A percentile compares a stretch with the other conserved stretches of the same genome.
phyloP scores from a whole-genome alignment of 2,329 filamentous ascomycete genomes.

The Talaromyces amestolkiae region DNA sequence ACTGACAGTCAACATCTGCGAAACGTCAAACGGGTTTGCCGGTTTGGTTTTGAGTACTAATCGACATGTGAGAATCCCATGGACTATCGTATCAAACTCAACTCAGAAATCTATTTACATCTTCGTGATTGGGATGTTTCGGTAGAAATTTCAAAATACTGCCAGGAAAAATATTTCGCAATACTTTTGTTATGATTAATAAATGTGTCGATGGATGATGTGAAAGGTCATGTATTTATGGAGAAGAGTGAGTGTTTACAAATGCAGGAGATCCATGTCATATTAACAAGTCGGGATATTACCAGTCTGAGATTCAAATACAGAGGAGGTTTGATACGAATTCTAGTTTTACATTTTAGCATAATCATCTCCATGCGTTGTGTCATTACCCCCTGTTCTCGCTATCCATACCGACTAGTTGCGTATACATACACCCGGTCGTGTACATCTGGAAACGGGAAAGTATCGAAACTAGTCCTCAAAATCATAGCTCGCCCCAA shows the following conservation, averaged over 20 bases:
- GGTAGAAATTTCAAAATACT: background rate
- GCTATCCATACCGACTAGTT: background rate
- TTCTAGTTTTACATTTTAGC: background rate
- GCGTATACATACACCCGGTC: too few species aligned
- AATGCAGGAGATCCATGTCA: background rate
- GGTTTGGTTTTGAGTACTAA: background rate
- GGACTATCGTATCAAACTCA: background rate
- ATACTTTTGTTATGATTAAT: background rate
- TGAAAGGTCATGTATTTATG: background rate
- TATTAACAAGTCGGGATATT: too few species aligned
- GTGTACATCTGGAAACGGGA: too few species aligned
- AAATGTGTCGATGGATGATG: background rate
- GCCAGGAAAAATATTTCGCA: background rate
- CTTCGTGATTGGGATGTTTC: background rate
- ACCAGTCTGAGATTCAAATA: background rate
- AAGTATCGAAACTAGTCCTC: too few species aligned
- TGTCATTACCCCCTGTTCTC: background rate
- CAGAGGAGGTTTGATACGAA: background rate
- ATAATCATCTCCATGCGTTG: too few species aligned
- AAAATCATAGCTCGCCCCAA: too few species aligned
- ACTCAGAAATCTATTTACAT: background rate
- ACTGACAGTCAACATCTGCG: background rate
- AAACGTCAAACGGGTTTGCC: background rate
- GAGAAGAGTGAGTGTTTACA: background rate
- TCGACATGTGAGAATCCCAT: background rate